Conservation (phyloP, 1,284 basidiomycete species). For the Vanrija pseudolonga region DNA sequence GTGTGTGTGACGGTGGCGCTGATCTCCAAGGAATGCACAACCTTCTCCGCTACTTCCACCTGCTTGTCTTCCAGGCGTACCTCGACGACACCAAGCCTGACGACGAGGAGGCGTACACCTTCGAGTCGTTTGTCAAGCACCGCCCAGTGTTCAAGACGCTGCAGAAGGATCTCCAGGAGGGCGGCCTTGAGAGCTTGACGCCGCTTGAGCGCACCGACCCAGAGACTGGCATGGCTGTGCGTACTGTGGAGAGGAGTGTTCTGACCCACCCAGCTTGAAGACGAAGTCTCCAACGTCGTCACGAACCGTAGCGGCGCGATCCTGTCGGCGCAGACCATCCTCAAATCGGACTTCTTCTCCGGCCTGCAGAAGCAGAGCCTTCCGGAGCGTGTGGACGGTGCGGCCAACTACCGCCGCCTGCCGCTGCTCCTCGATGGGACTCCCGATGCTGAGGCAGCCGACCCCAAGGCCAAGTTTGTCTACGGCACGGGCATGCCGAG, state of each 20-base stretch:
- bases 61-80: slow-evolving; percentile 93
- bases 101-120: slow-evolving; percentile 68
- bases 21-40: slow-evolving; percentile 65
- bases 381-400: slow-evolving; percentile 88
- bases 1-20: slow-evolving; percentile 11
- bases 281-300: slow-evolving; percentile 82
- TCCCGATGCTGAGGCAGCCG: slow-evolving; percentile 9
- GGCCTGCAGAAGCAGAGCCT: slow-evolving; percentile 92
- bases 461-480: slow-evolving; percentile 61
- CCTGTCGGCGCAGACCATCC: slow-evolving; percentile 66
- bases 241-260: background rate
- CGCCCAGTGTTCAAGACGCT: slow-evolving; percentile 94
- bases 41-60: slow-evolving; percentile 80
- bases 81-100: slow-evolving; percentile 80
- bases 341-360: slow-evolving; percentile 96
- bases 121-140: slow-evolving; percentile 75
- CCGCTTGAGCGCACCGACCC: slow-evolving; percentile 75
- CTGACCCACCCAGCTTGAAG: slow-evolving; percentile 53
- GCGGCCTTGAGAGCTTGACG: slow-evolving; percentile 73
- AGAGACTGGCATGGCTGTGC: slow-evolving; percentile 69
- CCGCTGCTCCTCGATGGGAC: slow-evolving; percentile 57
- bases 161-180: slow-evolving; percentile 80
- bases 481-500: slow-evolving; percentile 67
- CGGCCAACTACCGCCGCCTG: slow-evolving; percentile 83
- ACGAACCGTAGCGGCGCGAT: slow-evolving; percentile 80